Evolutionary conservation across 139 green algal genomes (phyloP), one percentile per base, ranked within the genome.

Genomic region (Penium margaritaceum): DNA sequence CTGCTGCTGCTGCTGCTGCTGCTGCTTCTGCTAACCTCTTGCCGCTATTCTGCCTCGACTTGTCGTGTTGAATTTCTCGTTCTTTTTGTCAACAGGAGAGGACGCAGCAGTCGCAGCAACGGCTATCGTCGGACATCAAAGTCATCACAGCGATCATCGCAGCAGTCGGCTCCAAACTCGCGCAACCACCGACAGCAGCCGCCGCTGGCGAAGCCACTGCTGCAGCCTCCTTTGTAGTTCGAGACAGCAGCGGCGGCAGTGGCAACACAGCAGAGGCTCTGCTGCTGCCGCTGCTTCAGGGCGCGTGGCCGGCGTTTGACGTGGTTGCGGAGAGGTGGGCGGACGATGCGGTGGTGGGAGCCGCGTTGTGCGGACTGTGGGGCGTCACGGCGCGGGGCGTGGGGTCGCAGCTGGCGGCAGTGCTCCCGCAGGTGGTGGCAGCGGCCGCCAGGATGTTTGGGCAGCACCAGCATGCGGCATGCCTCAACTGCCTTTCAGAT

Each of bases 381-480:
- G 70, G 70, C 24, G 61, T 63, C 30, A 55, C 58, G 5, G 70
- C 70, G 24, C 9, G 35, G 36, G 60, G 33, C 7, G 70, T 75
- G 19, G 70, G 70, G 5, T 32, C 32, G 7, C 37, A 62, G 57
- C 36, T 77, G 32, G 70, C 70, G 6, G 63, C 70, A 7, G 57
- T 77, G 36, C 58, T 77, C 21, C 70, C 70, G 33, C 58, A 70
- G 35, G 58, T 77, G 29, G 60, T 77, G 12, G 61, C 19, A 15
- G 60, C 57, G 12, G 70, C 70, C n/a, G 34, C 3, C 5, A 17
- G 30, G 6, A 77, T 77, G 70, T 77, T 77, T 76, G 24, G 33
- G 5, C 57, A 62, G 63, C 70, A 77, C 36, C 70, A 35, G 35
- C 70, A 77, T 65, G 70, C 70, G 19, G 70, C 57, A 5, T 77